Percentiles rank a stretch among this genome's conserved stretches.
These are phyloP conservation scores for Chrysoporthe cubensis DNA, from an alignment of 2,329 filamentous ascomycete genomes.

Conservation along the genomic window DNA sequence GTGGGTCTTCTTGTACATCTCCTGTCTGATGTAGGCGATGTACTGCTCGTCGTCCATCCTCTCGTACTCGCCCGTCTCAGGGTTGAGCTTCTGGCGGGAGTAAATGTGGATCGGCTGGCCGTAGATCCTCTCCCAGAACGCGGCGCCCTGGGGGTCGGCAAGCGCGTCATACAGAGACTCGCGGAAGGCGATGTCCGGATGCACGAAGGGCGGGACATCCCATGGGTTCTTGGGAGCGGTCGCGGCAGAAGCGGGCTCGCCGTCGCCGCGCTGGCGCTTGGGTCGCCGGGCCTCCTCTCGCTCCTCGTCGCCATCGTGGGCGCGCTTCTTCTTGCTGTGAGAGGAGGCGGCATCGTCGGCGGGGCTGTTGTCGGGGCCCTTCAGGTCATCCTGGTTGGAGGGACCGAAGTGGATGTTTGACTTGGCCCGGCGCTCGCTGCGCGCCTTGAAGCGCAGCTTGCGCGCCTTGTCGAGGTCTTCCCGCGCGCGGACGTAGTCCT, in stretches of 20 bases:
- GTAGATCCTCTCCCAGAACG: slow-evolving; percentile 96
- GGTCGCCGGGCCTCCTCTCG: background rate
- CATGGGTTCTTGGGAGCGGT: slow-evolving; percentile 35
- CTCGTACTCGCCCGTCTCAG: slow-evolving; percentile 64
- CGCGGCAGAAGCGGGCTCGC: background rate
- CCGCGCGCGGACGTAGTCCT: slow-evolving; percentile 14
- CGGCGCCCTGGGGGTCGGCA: slow-evolving; percentile 93
- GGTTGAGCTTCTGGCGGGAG: slow-evolving; percentile 48
- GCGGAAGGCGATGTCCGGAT: slow-evolving; percentile 79
- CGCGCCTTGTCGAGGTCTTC: slow-evolving; percentile 20
- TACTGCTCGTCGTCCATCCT: slow-evolving; percentile 94
- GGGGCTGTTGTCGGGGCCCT: background rate
- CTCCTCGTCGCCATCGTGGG: background rate
- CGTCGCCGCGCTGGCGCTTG: background rate
- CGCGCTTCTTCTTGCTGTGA: background rate
- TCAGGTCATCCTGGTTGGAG: background rate
- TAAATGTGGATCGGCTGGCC: slow-evolving; percentile 92
- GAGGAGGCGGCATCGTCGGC: background rate
- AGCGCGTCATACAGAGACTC: slow-evolving; percentile 96
- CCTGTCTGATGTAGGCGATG: slow-evolving; percentile 77
- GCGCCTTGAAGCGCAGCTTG: slow-evolving; percentile 13
- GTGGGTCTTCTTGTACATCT: slow-evolving; percentile 96
- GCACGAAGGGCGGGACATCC: background rate
- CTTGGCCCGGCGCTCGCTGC: background rate
- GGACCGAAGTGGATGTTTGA: too few relatives aligned